Percentiles rank a stretch among this genome's conserved stretches.
Conservation (phyloP, 2,329 filamentous ascomycete species). For the Albophoma yamanashiensis region DNA sequence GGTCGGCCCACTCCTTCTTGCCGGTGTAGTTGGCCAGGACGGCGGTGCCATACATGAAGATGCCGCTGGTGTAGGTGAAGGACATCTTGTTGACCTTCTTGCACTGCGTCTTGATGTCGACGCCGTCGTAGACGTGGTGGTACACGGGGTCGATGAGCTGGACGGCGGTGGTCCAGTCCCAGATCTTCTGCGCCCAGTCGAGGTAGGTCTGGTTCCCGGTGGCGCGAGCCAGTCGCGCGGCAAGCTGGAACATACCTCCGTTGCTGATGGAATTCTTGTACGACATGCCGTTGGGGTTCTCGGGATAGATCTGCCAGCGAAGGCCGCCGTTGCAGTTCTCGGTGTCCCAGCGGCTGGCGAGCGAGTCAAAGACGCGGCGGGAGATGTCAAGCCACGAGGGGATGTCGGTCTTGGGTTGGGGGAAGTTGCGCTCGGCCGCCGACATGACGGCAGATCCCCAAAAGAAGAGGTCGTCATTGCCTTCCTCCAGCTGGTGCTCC, state of each 20-base stretch:
- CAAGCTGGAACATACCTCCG: conserved; percentile 73
- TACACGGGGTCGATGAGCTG: conserved; percentile 42
- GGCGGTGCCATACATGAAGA: conserved; percentile 55
- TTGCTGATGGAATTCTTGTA: conserved; percentile 81
- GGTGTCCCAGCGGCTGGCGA: conserved; percentile 60
- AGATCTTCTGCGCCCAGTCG: conserved; percentile 57
- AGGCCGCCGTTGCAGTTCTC: conserved; percentile 60
- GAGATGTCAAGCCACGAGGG: conserved; percentile 58
- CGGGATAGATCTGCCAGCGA: conserved; percentile 70
- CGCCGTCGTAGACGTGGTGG: conserved; percentile 52
- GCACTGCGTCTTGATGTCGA: conserved; percentile 45
- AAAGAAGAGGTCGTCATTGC: conserved; percentile 67
- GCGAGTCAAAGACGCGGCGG: conserved; percentile 62
- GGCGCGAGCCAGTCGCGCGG: conserved; percentile 61
- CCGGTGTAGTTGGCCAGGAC: conserved; percentile 52
- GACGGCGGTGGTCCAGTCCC: conserved; percentile 49
- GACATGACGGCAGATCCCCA: conserved; percentile 60
- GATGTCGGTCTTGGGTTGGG: conserved; percentile 42
- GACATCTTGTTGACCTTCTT: conserved; percentile 38
- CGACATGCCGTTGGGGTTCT: conserved; percentile 62
- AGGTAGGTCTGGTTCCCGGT: conserved; percentile 56
- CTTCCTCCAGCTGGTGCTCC: conserved; percentile 46
- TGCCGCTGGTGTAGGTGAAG: conserved; percentile 57
- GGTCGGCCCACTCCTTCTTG: conserved; percentile 40
- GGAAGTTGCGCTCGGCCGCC: conserved; percentile 58